Conservation (phyloP, 768 basidiomycete species). For the Pholiota molesta region DNA sequence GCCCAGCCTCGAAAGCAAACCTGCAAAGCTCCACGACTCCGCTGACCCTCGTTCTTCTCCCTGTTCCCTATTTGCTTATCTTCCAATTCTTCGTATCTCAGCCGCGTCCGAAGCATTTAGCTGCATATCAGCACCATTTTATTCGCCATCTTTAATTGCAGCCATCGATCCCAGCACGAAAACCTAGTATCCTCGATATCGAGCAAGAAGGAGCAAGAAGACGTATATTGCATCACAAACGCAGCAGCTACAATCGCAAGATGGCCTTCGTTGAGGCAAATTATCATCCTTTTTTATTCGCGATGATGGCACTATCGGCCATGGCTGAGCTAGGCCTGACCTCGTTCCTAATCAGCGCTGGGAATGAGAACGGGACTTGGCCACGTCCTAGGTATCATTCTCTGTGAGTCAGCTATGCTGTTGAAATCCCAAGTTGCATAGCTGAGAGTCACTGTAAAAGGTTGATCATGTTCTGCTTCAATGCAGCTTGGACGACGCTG, state of each 20-base stretch:
- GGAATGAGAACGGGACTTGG: conserved; percentile 65
- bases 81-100: neutral
- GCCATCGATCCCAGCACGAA: neutral
- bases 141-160: too few species aligned
- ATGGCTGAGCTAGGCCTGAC: conserved; percentile 77
- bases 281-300: conserved; percentile 65
- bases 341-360: conserved; percentile 70
- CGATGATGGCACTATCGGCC: conserved; percentile 65
- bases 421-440: neutral
- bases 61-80: neutral
- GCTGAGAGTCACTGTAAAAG: conserved; percentile 28
- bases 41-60: neutral
- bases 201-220: neutral
- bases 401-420: conserved; percentile 44
- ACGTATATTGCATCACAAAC: neutral
- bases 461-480: conserved; percentile 62
- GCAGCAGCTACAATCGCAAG: neutral
- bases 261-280: conserved; percentile 51
- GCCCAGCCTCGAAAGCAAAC: neutral
- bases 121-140: too few species aligned
- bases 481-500: conserved; percentile 73
- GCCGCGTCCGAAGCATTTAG: neutral
- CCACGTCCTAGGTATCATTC: conserved; percentile 64
- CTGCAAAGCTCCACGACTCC: neutral
- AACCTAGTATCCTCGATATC: neutral